Conservation (phyloP, 176 grass and related monocot genomes). For the Stipa capillata region DNA sequence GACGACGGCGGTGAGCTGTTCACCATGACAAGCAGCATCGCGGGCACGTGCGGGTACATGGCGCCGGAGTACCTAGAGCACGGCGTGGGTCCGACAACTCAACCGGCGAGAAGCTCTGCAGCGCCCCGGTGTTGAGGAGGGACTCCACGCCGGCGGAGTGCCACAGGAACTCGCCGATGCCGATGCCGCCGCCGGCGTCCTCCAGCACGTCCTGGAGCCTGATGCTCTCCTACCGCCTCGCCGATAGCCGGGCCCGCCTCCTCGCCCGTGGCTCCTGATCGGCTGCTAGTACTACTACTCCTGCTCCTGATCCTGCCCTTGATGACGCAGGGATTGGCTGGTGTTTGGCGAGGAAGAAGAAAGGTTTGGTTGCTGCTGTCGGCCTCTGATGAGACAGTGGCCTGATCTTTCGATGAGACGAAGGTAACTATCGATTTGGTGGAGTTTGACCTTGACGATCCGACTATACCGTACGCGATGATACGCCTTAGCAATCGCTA, state of each 20-base stretch:
- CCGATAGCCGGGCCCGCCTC: slow-evolving; percentile 30
- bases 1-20: neutral
- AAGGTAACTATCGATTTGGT: no score
- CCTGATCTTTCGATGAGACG: no score
- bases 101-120: slow-evolving; percentile 54
- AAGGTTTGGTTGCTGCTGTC: neutral
- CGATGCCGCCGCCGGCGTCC: neutral
- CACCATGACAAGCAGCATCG: slow-evolving; percentile 51
- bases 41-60: slow-evolving; percentile 45
- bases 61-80: slow-evolving; percentile 76
- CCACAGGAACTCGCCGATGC: slow-evolving; percentile 60
- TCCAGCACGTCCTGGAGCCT: slow-evolving; percentile 28
- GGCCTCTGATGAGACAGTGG: no score
- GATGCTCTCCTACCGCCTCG: slow-evolving; percentile 34
- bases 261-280: neutral
- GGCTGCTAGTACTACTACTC: neutral
- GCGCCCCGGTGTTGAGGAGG: slow-evolving; percentile 68
- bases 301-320: no score
- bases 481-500: no score
- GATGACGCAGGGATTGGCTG: neutral
- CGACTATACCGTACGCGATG: no score
- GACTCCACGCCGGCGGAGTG: slow-evolving; percentile 58
- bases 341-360: neutral
- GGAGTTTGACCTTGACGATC: no score
- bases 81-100: slow-evolving; percentile 10